Percentiles rank a stretch among this genome's conserved stretches.
phyloP scores from a whole-genome alignment of 148 eudicot species.

The Bassia scoparia region DNA sequence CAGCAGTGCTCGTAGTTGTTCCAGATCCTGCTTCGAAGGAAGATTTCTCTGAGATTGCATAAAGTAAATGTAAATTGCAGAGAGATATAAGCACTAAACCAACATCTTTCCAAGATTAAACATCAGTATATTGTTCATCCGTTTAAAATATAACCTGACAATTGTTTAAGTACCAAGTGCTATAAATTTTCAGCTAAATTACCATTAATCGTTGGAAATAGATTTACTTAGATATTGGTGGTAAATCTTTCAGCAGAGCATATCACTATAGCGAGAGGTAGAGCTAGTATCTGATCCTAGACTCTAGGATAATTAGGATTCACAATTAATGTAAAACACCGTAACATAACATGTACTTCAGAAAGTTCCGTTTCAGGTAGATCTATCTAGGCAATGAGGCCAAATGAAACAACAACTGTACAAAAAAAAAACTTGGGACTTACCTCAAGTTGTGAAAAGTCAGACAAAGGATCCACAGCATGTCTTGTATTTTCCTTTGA shows the following conservation, averaged over 20 bases:
- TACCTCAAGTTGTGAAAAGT: conserved; percentile 92
- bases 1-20: conserved; percentile 62
- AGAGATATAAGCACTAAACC: conserved; percentile 11
- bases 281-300: not conserved
- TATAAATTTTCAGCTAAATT: not conserved
- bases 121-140: not conserved
- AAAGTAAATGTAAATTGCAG: conserved; percentile 16
- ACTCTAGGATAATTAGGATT: not conserved
- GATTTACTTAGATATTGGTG: not conserved
- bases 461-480: conserved; percentile 64
- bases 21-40: conserved; percentile 67
- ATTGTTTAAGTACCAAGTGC: not conserved
- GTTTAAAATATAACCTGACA: not conserved
- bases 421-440: conserved; percentile 10
- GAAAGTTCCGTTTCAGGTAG: not conserved
- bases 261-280: not conserved
- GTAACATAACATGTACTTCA: not conserved
- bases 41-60: conserved; percentile 62
- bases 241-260: not conserved
- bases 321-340: not conserved
- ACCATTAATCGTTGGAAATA: not conserved
- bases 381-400: too few species aligned
- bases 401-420: too few species aligned
- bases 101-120: not conserved
- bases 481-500: conserved; percentile 33